Evolutionary conservation across 306 rosid species (phyloP).

Genomic region (Cicer judaicum): DNA sequence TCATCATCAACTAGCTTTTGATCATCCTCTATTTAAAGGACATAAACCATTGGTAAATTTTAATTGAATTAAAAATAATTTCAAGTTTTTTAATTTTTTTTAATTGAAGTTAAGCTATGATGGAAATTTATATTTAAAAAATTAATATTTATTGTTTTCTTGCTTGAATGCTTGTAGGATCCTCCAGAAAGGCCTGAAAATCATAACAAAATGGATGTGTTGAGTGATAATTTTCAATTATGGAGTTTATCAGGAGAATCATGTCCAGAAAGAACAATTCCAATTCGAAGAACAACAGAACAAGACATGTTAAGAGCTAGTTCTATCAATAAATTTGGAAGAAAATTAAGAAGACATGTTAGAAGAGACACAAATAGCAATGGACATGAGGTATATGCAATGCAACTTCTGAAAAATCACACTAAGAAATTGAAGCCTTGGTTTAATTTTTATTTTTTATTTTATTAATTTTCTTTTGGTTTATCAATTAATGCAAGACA

Average conservation of each 20-base stretch:
- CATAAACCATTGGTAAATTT: constrained; percentile 73
- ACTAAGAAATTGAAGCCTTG: background rate
- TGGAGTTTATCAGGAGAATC: constrained; percentile 79
- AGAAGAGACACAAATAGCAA: constrained; percentile 86
- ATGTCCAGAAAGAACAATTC: constrained; percentile 92
- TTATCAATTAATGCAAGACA: background rate
- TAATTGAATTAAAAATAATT: background rate
- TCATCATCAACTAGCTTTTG: constrained; percentile 93
- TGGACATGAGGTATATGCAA: constrained; percentile 87
- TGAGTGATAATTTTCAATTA: constrained; percentile 60
- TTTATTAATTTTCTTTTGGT: background rate
- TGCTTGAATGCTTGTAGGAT: constrained; percentile 58
- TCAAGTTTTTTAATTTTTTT: background rate
- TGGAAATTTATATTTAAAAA: background rate
- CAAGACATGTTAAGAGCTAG: constrained; percentile 81
- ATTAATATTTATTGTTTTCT: background rate
- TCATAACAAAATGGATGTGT: constrained; percentile 39
- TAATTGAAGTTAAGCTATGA: background rate
- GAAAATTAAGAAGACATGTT: constrained; percentile 65
- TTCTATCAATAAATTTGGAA: constrained; percentile 77
- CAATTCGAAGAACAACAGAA: constrained; percentile 87
- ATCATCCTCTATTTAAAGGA: constrained; percentile 79
- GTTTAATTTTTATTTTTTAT: background rate
- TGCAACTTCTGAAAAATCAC: background rate
- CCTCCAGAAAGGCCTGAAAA: constrained; percentile 82